Evolutionary conservation across 805 yeast genomes (phyloP), one percentile per base, ranked within the genome.

Genomic region (Wickerhamomyces ciferrii): DNA sequence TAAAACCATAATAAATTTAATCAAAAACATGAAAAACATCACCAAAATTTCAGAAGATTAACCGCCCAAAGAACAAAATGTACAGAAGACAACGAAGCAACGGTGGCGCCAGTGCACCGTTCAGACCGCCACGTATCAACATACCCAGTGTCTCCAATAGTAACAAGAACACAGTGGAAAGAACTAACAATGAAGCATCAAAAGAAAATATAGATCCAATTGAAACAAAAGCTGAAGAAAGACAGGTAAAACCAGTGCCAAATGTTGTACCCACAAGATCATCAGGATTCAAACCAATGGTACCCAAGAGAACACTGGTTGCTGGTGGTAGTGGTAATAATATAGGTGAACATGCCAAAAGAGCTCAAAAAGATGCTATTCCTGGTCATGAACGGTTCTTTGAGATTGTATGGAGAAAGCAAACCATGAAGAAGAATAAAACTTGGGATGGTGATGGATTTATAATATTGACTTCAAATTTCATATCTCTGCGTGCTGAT

Each of bases 361-460:
- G 39, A 32, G 19, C 11, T 19, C 10, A 19, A 19, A 24, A 17
- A 41, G 31, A 17, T 13, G 43, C 29, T 18, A 19, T 24, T 17
- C 10, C 21, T 17, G 41, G 21, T 4, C 32, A 43, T 41, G 38
- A 41, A 34, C 32, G 32, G 18, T 42, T 42, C 14, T 59, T 52
- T 37, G 60, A 55, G 23, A 53, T 57, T 10, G 59, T 58, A 5
- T 60, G 63, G 63, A 69, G 99, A 31, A 89, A 88, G 61, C 72
- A 73, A 38, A 71, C 92, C 0, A 72, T 68, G 29, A 88, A 86
- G 65, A 89, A 92, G 70, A 81, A 90, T 62, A 91, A 91, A 61
- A 82, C 89, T 0, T 94, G 99, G 99, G 95, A 88, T 46, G 96
- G 96, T 2, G 98, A 94, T 66, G 98, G 96, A 0, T 64, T 67